Base-by-base conservation (phyloP, 129 eudicot genomes). In the Ambrosia trifida region DNA sequence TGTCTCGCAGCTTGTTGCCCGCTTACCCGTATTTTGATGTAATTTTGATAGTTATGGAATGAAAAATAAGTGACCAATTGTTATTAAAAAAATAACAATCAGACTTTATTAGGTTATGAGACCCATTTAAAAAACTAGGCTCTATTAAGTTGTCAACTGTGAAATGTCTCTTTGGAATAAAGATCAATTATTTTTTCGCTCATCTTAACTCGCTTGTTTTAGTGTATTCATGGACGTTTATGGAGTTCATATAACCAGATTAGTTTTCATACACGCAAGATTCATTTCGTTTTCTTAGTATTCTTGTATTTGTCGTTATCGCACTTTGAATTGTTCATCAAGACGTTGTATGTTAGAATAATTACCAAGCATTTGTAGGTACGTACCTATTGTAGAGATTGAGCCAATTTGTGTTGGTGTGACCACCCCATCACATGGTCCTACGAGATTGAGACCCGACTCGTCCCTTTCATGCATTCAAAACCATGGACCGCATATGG, bases 391-490 rank as follows among this genome's bases (percentile, higher is more conserved):
- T 38, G 76, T 66, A 44, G 16, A 49, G 46, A 49, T 68, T 68
- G 31, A 68, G 73, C 73, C 76, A 58, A 20, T 71, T 71, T 57
- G 44, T 41, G 41, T 53, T 70, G 65, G 43, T n/a, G 58, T 57
- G 66, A 70, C 75, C 52, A 38, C 75, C 75, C 20, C 66, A 24
- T 56, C 56, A 54, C 56, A 54, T 70, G 76, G 67, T 66, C 58
- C 76, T 57, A 57, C 67, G 41, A 58, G 32, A 58, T 71, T 31
- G 11, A 71, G 46, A 11, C 56, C 67, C 45, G 76, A 71, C 56
- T 71, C 66, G 76, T 71, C 67, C 56, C 68, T 71, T 71, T 71
- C 76, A 57, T 20, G 31, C 67, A 71, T 71, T 71, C 67, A 71
- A 7, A 57, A 58, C 44, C 67, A 41, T 71, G 76, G 68, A 57